Base-by-base conservation (phyloP, 2,329 filamentous ascomycete genomes). In the Colletotrichum ledebouriae region DNA sequence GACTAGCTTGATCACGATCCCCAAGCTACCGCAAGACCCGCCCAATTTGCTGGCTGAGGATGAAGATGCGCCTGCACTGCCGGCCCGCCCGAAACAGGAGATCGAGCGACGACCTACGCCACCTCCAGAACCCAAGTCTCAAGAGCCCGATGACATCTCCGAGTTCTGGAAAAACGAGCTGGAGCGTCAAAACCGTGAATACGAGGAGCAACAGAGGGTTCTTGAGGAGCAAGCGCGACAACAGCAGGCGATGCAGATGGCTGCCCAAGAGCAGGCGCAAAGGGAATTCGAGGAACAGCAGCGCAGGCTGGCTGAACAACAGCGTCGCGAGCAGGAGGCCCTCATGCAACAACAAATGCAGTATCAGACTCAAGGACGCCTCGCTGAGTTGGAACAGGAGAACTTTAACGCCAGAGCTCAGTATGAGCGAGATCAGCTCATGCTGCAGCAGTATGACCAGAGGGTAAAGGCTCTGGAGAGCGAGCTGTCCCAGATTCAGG, bases 101-200 rank as follows among this genome's bases (percentile, higher is more conserved):
- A 92, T 87, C 74, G 91, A 85, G 83, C 85, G 81, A 78, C 82
- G 87, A 62, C 90, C 92, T 1, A 90, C 91, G 1, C 92, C 94
- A 1, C 88, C 92, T 1, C 88, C 88, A 10, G 84, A 87, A 56
- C 86, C 89, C 6, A 90, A 90, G 73, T 83, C 88, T 0, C 90
- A 94, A 4, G 96, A 98, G 74, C 95, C 95, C 0, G 94, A 96
- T 75, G 94, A 97, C 56, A 98, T 99, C 76, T 93, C 93, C 59
- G 96, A 99, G 75, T 99, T 99, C 79, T 99, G 96, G 96, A 97
- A 97, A 81, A 93, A 89, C 73, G 94, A 98, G 78, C 88, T 97
- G 70, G 92, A 92, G 72, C 88, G 94, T 39, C 94, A 98, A 78
- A 97, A 98, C 78, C 90, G 94, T 73, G 94, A 97, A 78, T 99